Evolutionary conservation across 768 basidiomycete species (phyloP).

Genomic region (Suillus variegatus): DNA sequence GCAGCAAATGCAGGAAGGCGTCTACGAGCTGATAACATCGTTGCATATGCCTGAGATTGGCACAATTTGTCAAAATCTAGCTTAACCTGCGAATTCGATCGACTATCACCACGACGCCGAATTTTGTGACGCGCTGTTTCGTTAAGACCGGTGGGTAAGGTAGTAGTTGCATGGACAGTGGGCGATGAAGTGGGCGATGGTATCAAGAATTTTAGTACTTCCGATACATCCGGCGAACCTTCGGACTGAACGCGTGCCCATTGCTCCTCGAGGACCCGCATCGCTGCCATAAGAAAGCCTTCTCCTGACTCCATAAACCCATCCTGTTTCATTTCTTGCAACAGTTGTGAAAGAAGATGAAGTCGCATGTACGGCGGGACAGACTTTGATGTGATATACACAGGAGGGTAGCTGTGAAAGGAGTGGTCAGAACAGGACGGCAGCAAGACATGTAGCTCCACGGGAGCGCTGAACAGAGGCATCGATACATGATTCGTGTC

Average conservation of each 20-base stretch:
- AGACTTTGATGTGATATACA: slow-evolving; percentile 72
- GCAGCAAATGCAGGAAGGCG: slow-evolving; percentile 78
- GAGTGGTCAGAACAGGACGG: slow-evolving; percentile 47
- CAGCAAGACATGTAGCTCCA: slow-evolving; percentile 68
- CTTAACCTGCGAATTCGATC: slow-evolving; percentile 51
- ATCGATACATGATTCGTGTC: slow-evolving; percentile 53
- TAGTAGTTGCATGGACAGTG: slow-evolving; percentile 13
- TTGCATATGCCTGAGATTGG: slow-evolving; percentile 48
- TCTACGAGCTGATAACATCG: slow-evolving; percentile 55
- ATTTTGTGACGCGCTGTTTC: slow-evolving; percentile 16
- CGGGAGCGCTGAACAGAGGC: slow-evolving; percentile 63
- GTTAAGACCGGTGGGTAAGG: slow-evolving; percentile 14
- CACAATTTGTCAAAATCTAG: slow-evolving; percentile 51
- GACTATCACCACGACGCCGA: slow-evolving; percentile 35
- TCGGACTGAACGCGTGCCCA: slow-evolving; percentile 67
- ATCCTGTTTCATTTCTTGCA: slow-evolving; percentile 53
- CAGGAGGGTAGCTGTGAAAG: slow-evolving; percentile 55
- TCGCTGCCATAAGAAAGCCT: slow-evolving; percentile 69
- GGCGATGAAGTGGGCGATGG: slow-evolving; percentile 25
- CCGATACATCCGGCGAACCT: slow-evolving; percentile 75
- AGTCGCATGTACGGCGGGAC: slow-evolving; percentile 82
- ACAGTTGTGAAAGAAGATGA: slow-evolving; percentile 69
- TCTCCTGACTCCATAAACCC: slow-evolving; percentile 66
- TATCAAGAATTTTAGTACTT: slow-evolving; percentile 63
- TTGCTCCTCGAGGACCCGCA: slow-evolving; percentile 69